Evolutionary conservation across 495 filamentous ascomycete species (phyloP), one percentile per base, ranked within the genome.

Genomic region (Peziza echinospora): DNA sequence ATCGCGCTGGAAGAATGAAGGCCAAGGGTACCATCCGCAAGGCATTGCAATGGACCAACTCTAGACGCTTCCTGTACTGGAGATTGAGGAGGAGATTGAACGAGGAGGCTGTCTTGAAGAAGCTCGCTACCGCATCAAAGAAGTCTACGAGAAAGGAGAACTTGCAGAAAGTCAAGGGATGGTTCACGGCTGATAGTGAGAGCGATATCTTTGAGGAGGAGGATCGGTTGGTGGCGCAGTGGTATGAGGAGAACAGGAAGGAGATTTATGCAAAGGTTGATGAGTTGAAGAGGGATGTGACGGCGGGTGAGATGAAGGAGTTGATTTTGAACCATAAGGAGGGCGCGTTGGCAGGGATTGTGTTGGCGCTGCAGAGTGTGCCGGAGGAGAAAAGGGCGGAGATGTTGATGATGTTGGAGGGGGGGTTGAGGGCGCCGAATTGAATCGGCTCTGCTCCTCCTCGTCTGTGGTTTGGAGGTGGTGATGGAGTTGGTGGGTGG

Each of bases 21-120:
- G 89, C 89, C 62, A 97, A 97, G 76, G 78, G 83, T 48, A 77
- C 78, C 52, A 94, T 97, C 59, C 83, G 91, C 45, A 69, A 75
- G 50, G 65, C 78, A 1, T 71, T 97, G 16, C 70, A 75, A 58
- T 97, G 86, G 91, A 71, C 75, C 61, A 76, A 93, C 50, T 78
- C 87, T 41, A 78, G 89, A 52, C 83, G 91, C 59, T 97, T 93
- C 82, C 96, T 97, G 76, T 97, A 94, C 77, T 97, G 89, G 89
- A 86, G 89, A 70, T 79, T 92, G 46, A 87, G 89, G 62, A 82
- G 89, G 62, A 75, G 91, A 65, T 70, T 97, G 56, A 93, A 91
- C 65, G 89, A 97, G 66, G 86, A 97, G 64, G 80, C 82, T 59
- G 82, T 96, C 60, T 70, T 96, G 62, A 87, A 84, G 66, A 78